A percentile compares a stretch with the other conserved stretches of the same genome.
phyloP scores from a whole-genome alignment of 2,329 filamentous ascomycete species.

The Colletotrichum viniferum region DNA sequence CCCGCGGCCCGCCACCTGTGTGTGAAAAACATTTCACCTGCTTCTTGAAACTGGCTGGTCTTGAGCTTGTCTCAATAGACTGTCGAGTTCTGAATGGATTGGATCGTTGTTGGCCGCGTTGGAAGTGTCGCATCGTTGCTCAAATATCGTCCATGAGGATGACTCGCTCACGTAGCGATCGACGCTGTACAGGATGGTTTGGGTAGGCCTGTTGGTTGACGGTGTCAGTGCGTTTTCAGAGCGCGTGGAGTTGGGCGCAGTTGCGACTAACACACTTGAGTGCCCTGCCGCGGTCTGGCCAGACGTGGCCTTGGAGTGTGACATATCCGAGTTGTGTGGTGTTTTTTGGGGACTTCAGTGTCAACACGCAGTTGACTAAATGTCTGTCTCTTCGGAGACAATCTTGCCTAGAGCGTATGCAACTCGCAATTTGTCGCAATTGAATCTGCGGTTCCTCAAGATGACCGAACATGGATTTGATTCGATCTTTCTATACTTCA shows the following conservation, averaged over 20 bases:
- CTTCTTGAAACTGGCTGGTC: background rate
- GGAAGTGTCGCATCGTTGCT: background rate
- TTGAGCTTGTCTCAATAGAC: background rate
- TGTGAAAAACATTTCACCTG: background rate
- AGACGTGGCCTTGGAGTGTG: background rate
- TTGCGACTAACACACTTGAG: background rate
- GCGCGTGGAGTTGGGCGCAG: background rate
- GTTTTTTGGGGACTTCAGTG: background rate
- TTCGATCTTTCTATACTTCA: background rate
- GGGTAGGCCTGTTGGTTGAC: background rate
- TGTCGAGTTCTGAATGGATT: constrained; percentile 1
- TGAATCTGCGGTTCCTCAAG: background rate
- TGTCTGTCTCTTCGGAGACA: background rate
- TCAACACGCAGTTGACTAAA: background rate
- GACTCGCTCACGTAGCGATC: constrained; percentile 4
- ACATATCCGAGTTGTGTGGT: background rate
- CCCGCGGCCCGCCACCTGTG: no score
- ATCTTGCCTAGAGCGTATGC: background rate
- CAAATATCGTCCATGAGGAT: constrained; percentile 6
- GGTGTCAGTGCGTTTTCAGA: background rate
- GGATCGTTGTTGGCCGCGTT: background rate
- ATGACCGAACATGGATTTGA: background rate
- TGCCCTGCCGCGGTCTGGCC: background rate
- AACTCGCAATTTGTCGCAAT: background rate
- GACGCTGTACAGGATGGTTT: constrained; percentile 5